phyloP scores from a whole-genome alignment of 106 monocot species.

The Platanthera guangdongensis region DNA sequence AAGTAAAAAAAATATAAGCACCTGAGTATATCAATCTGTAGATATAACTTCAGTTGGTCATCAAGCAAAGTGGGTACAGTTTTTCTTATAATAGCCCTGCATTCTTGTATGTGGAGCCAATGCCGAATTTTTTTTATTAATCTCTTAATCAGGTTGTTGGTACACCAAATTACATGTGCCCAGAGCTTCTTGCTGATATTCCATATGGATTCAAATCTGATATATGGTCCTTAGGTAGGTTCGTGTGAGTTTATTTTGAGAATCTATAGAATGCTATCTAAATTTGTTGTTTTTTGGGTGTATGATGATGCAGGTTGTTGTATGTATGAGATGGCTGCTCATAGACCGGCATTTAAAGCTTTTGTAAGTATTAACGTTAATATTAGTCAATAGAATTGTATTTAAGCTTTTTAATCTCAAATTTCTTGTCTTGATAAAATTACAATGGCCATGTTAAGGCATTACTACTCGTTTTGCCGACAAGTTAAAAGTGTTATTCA shows the following conservation, averaged over 20 bases:
- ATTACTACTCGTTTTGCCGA: not conserved
- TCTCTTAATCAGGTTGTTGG: slow-evolving; percentile 75
- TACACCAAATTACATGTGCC: slow-evolving; percentile 99
- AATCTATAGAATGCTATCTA: not conserved
- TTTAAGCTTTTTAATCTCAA: not conserved
- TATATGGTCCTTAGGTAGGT: slow-evolving; percentile 94
- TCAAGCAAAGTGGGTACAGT: too few species aligned
- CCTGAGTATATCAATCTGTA: too few species aligned
- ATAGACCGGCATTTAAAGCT: slow-evolving; percentile 98
- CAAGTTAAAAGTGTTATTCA: not conserved
- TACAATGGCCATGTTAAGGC: not conserved
- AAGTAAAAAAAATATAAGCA: too few species aligned
- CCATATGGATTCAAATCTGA: slow-evolving; percentile 99
- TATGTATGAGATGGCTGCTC: slow-evolving; percentile 99
- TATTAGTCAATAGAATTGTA: not conserved
- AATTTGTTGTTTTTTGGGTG: not conserved
- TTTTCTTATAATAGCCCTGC: not conserved
- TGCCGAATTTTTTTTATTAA: not conserved
- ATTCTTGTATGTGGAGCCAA: not conserved
- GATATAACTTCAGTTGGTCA: too few species aligned
- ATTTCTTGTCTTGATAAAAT: not conserved
- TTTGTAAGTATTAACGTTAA: slow-evolving; percentile 56
- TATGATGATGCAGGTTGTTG: slow-evolving; percentile 64
- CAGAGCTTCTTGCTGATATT: slow-evolving; percentile 96
- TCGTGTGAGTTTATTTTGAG: not conserved